Conservation (phyloP, 202 grass and related monocot genomes). For the Elaeis oleifera region DNA sequence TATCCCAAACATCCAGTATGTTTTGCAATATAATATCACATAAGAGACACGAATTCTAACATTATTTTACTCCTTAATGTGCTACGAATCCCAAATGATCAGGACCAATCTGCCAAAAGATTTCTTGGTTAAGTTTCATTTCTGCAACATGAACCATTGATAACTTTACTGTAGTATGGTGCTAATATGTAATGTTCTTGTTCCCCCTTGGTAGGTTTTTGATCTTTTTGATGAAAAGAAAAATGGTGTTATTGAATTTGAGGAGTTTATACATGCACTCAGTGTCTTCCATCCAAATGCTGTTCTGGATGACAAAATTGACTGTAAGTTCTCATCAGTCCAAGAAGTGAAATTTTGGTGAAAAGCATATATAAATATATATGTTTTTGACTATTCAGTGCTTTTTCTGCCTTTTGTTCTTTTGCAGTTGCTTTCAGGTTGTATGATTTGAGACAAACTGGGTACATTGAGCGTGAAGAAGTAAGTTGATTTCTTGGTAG, state of each 20-base stretch:
- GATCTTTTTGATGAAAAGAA: constrained; percentile 92
- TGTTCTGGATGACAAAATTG: constrained; percentile 68
- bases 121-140: no score
- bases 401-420: constrained; percentile 4
- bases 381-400: neutral
- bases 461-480: constrained; percentile 74
- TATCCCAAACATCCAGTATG: no score
- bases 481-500: constrained; percentile 24
- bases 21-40: no score
- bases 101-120: no score
- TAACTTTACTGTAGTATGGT: no score
- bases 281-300: constrained; percentile 76
- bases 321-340: constrained; percentile 37
- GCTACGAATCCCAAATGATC: no score
- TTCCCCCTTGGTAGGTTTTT: constrained; percentile 44
- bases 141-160: no score
- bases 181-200: neutral
- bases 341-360: neutral
- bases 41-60: no score
- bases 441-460: constrained; percentile 82
- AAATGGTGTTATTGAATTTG: constrained; percentile 83
- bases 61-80: no score
- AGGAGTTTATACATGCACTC: constrained; percentile 84
- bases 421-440: constrained; percentile 79
- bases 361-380: neutral